Evolutionary conservation across 805 yeast genomes (phyloP).

Genomic region (Saccharomycopsis olivae): DNA sequence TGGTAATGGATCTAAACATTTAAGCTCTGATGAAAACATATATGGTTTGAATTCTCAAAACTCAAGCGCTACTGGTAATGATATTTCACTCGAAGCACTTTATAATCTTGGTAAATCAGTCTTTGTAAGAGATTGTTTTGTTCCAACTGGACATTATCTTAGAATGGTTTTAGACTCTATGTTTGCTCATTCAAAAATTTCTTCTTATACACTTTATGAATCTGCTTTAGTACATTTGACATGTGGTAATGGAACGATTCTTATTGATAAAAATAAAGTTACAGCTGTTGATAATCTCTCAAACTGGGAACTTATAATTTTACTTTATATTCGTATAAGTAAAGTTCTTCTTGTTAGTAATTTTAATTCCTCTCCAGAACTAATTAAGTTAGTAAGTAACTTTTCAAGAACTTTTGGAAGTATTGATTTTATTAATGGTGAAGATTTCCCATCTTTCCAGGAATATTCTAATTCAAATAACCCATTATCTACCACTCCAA

Average conservation of each 20-base stretch:
- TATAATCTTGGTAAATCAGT: conserved; percentile 74
- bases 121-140: conserved; percentile 72
- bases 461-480: conserved; percentile 7
- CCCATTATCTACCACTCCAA: background rate
- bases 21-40: no score
- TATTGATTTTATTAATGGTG: conserved; percentile 15
- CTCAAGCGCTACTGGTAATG: background rate
- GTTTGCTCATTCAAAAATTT: conserved; percentile 48
- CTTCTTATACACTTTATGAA: conserved; percentile 38
- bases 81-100: conserved; percentile 53
- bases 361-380: conserved; percentile 16
- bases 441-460: conserved; percentile 10
- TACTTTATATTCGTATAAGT: conserved; percentile 16
- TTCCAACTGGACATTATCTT: conserved; percentile 71
- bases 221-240: conserved; percentile 15
- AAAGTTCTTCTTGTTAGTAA: conserved; percentile 15
- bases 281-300: conserved; percentile 17
- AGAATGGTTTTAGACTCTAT: conserved; percentile 72
- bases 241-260: conserved; percentile 17
- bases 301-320: conserved; percentile 18
- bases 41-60: background rate
- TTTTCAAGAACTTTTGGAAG: conserved; percentile 18
- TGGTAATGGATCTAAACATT: no score
- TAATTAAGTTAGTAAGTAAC: conserved; percentile 16
- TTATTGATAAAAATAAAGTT: conserved; percentile 18